Conservation (phyloP, 1,139 yeast species). For the Yueomyces sp. region DNA sequence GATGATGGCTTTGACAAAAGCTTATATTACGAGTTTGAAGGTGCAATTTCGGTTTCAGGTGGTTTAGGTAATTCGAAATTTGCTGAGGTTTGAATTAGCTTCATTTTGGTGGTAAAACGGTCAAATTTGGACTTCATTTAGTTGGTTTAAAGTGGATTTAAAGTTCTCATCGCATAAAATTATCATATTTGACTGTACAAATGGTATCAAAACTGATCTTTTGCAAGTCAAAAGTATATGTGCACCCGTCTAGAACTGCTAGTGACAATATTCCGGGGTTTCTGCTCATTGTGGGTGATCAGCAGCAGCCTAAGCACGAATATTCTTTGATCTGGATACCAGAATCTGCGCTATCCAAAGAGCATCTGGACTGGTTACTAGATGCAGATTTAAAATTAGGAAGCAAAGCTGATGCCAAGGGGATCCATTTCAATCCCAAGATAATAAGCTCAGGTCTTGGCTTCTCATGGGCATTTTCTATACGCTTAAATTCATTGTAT, state of each 20-base stretch:
- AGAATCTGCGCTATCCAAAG: slow-evolving; percentile 34
- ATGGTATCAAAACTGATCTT: slow-evolving; percentile 11
- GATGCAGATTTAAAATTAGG: slow-evolving; percentile 11
- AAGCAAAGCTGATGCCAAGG: neutral
- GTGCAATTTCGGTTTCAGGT: too few species aligned
- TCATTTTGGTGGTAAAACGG: too few species aligned
- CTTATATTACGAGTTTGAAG: too few species aligned
- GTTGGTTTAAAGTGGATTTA: too few species aligned
- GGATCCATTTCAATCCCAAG: neutral
- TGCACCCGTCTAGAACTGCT: slow-evolving; percentile 68
- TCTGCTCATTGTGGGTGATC: slow-evolving; percentile 41
- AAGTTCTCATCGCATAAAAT: too few species aligned
- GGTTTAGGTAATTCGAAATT: too few species aligned
- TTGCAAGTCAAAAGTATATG: slow-evolving; percentile 58
- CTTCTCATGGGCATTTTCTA: slow-evolving; percentile 13
- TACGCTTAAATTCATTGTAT: slow-evolving; percentile 31
- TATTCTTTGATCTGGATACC: slow-evolving; percentile 66
- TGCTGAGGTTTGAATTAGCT: too few species aligned
- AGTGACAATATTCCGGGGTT: slow-evolving; percentile 73
- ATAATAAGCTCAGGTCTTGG: slow-evolving; percentile 8
- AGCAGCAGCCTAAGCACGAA: slow-evolving; percentile 41
- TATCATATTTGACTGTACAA: neutral
- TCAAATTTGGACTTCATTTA: too few species aligned
- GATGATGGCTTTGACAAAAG: too few species aligned
- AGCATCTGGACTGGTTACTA: slow-evolving; percentile 9